These are phyloP conservation scores for Fusarium newnesense DNA, from an alignment of 2,329 filamentous ascomycete species.

Conservation along the genomic window DNA sequence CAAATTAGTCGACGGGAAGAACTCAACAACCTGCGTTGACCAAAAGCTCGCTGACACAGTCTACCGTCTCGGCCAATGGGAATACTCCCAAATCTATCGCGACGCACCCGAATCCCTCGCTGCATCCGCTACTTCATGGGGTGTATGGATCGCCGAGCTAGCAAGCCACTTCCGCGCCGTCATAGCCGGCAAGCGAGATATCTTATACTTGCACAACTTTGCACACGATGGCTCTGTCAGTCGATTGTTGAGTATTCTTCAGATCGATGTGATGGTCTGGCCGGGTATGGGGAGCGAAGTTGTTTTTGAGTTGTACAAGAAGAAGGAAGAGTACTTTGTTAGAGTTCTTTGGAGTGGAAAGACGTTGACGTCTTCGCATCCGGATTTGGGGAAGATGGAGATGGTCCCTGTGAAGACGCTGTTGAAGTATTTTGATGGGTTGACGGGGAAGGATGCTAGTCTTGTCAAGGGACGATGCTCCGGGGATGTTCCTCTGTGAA, in stretches of 20 bases:
- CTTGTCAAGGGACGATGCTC: constrained; percentile 52
- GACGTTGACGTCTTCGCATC: constrained; percentile 74
- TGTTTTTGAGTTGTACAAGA: constrained; percentile 76
- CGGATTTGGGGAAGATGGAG: constrained; percentile 73
- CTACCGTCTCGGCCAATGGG: constrained; percentile 81
- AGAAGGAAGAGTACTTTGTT: constrained; percentile 59
- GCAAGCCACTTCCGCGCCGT: constrained; percentile 70
- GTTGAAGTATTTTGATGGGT: constrained; percentile 75
- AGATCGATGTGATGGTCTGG: constrained; percentile 80
- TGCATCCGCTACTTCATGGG: constrained; percentile 70
- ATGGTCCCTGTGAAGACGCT: constrained; percentile 75
- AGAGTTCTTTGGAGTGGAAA: constrained; percentile 78
- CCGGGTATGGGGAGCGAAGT: constrained; percentile 84
- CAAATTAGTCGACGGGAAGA: constrained; percentile 57
- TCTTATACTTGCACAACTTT: constrained; percentile 77
- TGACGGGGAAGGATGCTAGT: constrained; percentile 67
- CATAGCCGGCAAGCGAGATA: constrained; percentile 52
- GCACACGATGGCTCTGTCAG: constrained; percentile 82
- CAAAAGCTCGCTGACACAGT: constrained; percentile 73
- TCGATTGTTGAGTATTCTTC: constrained; percentile 72
- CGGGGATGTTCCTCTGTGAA: constrained; percentile 10
- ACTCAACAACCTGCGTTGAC: constrained; percentile 68
- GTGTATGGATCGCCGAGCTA: constrained; percentile 80
- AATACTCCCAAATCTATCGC: constrained; percentile 83
- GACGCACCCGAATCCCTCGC: constrained; percentile 70